Evolutionary conservation across 371 early-diverging fungal genomes (phyloP), one percentile per base, ranked within the genome.

Genomic region (Lichtheimia ornata): DNA sequence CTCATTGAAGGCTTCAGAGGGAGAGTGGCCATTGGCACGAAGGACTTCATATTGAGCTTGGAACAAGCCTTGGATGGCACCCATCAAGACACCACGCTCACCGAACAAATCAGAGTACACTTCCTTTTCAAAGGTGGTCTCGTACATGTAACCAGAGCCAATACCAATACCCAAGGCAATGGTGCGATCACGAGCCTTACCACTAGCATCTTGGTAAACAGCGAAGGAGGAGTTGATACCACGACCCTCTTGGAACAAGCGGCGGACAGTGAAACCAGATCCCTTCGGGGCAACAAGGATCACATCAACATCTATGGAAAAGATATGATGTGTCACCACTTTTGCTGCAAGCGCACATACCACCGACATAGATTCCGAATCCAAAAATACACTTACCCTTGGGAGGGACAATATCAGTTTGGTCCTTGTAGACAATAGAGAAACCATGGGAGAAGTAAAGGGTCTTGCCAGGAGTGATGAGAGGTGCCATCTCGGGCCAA

Each of bases 371-470:
- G 4, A 35, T 35, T 35, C 35, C 35, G 35, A 5, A 35, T 35
- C 35, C 35, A 35, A 35, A 35, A 35, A 35, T 35, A 44, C 12
- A 45, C 47, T 67, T 71, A 70, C 72, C 81, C 65, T 86, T 84
- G 69, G 98, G 97, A 12, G 96, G 92, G 49, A 91, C 79, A 63
- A 98, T 91, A 58, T 92, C 77, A 59, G 98, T 98, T 73, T 95
- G 91, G 61, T 95, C 91, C 65, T 92, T 84, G 85, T 90, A 98
- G 65, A 96, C 92, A 59, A 98, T 88, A 63, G 92, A 91, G 83
- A 98, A 98, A 64, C 98, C 98, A 84, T 98, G 97, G 59, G 94
- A 93, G 82, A 98, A 98, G 87, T 95, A 96, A 58, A 98, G 91
- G 27, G 97, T 97, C 90, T 98, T 98, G 73, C 96, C 98, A 67